Evolutionary conservation across 208 protist species (phyloP).

Genomic region (Leishmania lainsoni): DNA sequence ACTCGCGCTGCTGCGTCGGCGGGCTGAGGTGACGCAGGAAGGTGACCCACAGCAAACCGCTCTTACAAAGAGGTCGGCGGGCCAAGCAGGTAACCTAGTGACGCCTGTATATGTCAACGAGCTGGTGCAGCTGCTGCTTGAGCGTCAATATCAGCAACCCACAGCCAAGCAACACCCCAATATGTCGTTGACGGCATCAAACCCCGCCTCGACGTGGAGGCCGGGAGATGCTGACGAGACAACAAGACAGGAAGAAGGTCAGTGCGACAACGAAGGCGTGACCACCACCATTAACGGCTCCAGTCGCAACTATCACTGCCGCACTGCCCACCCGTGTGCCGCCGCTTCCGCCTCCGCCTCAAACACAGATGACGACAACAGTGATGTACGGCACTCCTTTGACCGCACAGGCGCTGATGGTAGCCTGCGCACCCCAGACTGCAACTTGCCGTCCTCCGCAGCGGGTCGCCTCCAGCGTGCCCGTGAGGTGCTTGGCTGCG

Average conservation of each 20-base stretch:
- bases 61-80: no score
- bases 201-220: background rate
- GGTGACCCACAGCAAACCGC: background rate
- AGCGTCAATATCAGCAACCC: background rate
- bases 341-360: background rate
- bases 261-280: background rate
- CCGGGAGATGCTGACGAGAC: background rate
- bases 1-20: constrained; percentile 24
- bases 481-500: constrained; percentile 11
- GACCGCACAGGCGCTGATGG: constrained; percentile 1
- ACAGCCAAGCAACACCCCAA: no score
- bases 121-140: constrained; percentile 1
- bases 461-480: constrained; percentile 7
- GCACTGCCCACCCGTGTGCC: background rate
- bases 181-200: background rate
- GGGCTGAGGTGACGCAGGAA: background rate
- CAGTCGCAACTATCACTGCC: background rate
- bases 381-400: constrained; percentile 3
- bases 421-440: constrained; percentile 25
- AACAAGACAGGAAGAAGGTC: background rate
- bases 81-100: background rate
- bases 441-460: constrained; percentile 16
- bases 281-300: background rate
- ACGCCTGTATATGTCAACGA: background rate
- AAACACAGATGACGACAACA: constrained; percentile 2